Evolutionary conservation across 140 eudicot genomes (phyloP).

Genomic region (Ambrosia hybrid): DNA sequence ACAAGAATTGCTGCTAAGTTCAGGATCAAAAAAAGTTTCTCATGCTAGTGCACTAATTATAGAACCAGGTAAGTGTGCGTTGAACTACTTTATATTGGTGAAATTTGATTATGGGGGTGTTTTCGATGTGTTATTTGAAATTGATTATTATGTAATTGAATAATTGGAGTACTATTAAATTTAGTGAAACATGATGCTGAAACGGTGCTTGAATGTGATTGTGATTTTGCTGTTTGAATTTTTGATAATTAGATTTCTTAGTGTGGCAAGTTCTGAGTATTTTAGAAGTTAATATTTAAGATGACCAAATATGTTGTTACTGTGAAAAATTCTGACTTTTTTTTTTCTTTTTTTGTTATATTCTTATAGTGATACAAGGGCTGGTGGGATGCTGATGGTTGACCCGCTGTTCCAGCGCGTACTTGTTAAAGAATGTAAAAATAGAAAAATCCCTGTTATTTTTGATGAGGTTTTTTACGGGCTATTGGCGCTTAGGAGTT

Average conservation of each 20-base stretch:
- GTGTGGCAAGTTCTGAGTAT: not conserved
- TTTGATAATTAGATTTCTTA: too few relatives aligned
- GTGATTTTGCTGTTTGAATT: too few relatives aligned
- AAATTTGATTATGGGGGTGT: constrained; percentile 6
- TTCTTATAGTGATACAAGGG: constrained; percentile 75
- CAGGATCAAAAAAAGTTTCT: constrained; percentile 33
- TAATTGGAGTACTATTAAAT: not conserved
- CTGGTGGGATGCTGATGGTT: constrained; percentile 96
- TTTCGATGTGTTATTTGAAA: constrained; percentile 2
- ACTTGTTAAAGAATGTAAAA: constrained; percentile 76
- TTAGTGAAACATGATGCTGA: not conserved
- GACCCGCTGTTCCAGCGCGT: constrained; percentile 90
- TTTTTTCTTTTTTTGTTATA: not conserved
- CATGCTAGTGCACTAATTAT: constrained; percentile 76
- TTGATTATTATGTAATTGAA: constrained; percentile 7
- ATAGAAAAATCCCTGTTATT: constrained; percentile 76
- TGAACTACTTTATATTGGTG: constrained; percentile 2
- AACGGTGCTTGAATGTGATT: too few relatives aligned
- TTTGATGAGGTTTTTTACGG: constrained; percentile 97
- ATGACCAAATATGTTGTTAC: not conserved
- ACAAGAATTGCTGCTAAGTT: constrained; percentile 41
- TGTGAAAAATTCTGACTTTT: not conserved
- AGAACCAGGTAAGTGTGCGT: constrained; percentile 75
- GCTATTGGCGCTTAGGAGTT: constrained; percentile 96
- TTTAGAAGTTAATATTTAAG: not conserved